Conservation (phyloP, 2,329 filamentous ascomycete genomes). For the Cyphellophora europaea region DNA sequence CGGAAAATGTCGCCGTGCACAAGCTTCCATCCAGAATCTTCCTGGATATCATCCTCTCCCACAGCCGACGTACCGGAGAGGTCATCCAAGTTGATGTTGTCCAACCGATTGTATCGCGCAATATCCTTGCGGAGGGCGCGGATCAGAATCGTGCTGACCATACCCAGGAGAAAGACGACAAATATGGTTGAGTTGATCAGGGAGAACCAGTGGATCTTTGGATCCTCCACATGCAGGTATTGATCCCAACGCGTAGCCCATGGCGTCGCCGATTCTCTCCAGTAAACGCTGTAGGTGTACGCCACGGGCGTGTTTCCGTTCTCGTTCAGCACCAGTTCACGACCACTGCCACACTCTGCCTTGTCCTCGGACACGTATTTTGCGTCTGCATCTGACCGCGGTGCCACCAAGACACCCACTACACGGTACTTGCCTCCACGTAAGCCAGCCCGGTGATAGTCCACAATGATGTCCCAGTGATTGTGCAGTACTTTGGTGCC, state of each 20-base stretch:
- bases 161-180: slow-evolving; percentile 80
- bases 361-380: slow-evolving; percentile 21
- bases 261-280: slow-evolving; percentile 71
- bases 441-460: slow-evolving; percentile 67
- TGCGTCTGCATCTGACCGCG: slow-evolving; percentile 58
- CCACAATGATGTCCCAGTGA: slow-evolving; percentile 88
- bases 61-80: slow-evolving; percentile 64
- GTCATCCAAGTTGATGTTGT: slow-evolving; percentile 84
- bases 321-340: slow-evolving; percentile 52
- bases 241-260: slow-evolving; percentile 99
- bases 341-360: slow-evolving; percentile 24
- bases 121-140: slow-evolving; percentile 90
- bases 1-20: slow-evolving; percentile 97
- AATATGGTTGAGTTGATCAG: slow-evolving; percentile 94
- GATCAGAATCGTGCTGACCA: slow-evolving; percentile 85
- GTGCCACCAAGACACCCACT: slow-evolving; percentile 83
- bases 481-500: slow-evolving; percentile 66
- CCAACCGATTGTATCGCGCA: slow-evolving; percentile 87
- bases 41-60: slow-evolving; percentile 85
- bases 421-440: slow-evolving; percentile 67
- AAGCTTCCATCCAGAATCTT: slow-evolving; percentile 97
- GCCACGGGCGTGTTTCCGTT: slow-evolving; percentile 57
- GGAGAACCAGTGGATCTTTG: slow-evolving; percentile 98
- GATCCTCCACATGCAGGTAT: slow-evolving; percentile 93
- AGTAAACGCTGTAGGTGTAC: slow-evolving; percentile 90